Percentiles rank a stretch among this genome's conserved stretches.
phyloP scores from a whole-genome alignment of 1,139 yeast genomes.

The Candida tetrigidarum region DNA sequence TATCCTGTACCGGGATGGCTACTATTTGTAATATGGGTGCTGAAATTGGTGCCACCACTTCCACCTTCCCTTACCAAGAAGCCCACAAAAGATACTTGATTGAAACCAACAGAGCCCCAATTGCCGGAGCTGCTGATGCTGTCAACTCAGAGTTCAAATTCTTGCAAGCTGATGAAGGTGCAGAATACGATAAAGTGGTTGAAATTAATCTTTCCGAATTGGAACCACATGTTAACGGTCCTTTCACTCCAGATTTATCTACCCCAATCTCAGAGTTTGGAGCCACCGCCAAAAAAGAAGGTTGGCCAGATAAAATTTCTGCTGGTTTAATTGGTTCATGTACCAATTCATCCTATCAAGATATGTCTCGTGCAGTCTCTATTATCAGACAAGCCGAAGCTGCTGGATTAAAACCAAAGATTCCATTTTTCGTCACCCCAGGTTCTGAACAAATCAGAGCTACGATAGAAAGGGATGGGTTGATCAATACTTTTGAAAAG shows the following conservation, averaged over 20 bases:
- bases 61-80: slow-evolving; percentile 93
- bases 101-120: slow-evolving; percentile 81
- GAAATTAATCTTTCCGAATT: slow-evolving; percentile 76
- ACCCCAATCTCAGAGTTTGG: slow-evolving; percentile 82
- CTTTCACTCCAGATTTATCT: slow-evolving; percentile 92
- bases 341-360: slow-evolving; percentile 97
- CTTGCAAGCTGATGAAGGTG: slow-evolving; percentile 78
- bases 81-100: slow-evolving; percentile 81
- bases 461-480: slow-evolving; percentile 94
- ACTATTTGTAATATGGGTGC: slow-evolving; percentile 99
- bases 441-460: slow-evolving; percentile 99
- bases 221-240: slow-evolving; percentile 94
- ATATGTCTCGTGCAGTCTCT: slow-evolving; percentile 94
- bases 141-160: slow-evolving; percentile 65
- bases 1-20: slow-evolving; percentile 98
- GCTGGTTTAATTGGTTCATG: slow-evolving; percentile 98
- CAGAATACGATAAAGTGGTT: slow-evolving; percentile 80
- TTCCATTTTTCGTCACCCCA: slow-evolving; percentile 93
- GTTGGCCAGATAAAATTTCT: slow-evolving; percentile 81
- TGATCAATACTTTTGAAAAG: slow-evolving; percentile 74
- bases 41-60: slow-evolving; percentile 98
- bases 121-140: slow-evolving; percentile 76
- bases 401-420: slow-evolving; percentile 89
- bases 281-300: slow-evolving; percentile 60
- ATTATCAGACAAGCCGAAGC: slow-evolving; percentile 82